These are phyloP conservation scores for Hypomyces rosellus DNA, from an alignment of 2,329 filamentous ascomycete genomes.

Conservation along the genomic window DNA sequence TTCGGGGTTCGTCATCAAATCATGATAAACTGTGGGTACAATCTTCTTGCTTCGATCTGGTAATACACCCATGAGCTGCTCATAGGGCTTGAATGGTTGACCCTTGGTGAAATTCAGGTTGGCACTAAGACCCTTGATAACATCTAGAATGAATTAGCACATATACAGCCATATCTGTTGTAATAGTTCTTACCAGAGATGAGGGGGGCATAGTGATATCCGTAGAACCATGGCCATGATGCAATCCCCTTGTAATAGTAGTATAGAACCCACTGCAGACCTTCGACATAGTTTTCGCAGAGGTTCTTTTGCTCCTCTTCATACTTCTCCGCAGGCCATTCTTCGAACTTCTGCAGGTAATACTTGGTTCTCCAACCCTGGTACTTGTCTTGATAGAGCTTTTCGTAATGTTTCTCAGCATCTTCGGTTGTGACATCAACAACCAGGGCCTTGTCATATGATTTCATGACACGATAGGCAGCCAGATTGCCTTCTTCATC, in stretches of 20 bases:
- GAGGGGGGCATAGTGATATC: slow-evolving; percentile 94
- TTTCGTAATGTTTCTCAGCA: slow-evolving; percentile 69
- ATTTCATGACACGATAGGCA: slow-evolving; percentile 75
- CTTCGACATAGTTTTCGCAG: slow-evolving; percentile 95
- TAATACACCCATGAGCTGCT: slow-evolving; percentile 96
- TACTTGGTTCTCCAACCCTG: slow-evolving; percentile 90
- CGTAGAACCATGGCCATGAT: slow-evolving; percentile 98
- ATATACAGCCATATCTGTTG: slow-evolving; percentile 8
- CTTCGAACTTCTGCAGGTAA: slow-evolving; percentile 80
- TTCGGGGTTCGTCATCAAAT: slow-evolving; percentile 82
- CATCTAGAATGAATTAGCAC: slow-evolving; percentile 50
- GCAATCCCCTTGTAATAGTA: slow-evolving; percentile 98
- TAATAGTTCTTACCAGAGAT: slow-evolving; percentile 61
- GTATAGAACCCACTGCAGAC: slow-evolving; percentile 93
- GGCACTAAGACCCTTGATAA: slow-evolving; percentile 78
- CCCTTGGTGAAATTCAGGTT: slow-evolving; percentile 90
- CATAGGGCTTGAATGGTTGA: slow-evolving; percentile 88
- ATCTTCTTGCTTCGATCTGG: slow-evolving; percentile 97
- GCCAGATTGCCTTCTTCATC: slow-evolving; percentile 79
- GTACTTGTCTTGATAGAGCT: slow-evolving; percentile 87
- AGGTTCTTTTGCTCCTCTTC: slow-evolving; percentile 69
- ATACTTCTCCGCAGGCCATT: slow-evolving; percentile 76
- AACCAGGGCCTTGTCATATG: slow-evolving; percentile 84
- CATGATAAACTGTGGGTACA: slow-evolving; percentile 79
- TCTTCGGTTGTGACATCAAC: slow-evolving; percentile 75